Conservation (phyloP, 2,329 filamentous ascomycete species). For the Trichoderma sp. region DNA sequence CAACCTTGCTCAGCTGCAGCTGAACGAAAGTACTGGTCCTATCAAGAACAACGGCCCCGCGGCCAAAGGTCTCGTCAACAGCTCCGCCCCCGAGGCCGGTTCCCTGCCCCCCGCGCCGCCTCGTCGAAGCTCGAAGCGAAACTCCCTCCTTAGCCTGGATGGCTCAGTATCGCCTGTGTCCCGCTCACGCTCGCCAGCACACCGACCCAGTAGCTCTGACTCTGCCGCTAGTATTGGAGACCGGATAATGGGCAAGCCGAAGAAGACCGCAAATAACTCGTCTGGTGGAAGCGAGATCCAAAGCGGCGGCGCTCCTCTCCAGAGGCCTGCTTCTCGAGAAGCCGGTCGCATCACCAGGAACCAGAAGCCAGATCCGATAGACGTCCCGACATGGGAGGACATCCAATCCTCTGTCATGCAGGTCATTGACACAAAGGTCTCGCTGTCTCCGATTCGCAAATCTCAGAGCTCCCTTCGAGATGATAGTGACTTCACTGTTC, state of each 20-base stretch:
- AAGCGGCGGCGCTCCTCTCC: slow-evolving; percentile 19
- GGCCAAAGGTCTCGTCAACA: neutral
- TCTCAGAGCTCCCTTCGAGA: slow-evolving; percentile 24
- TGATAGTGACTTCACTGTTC: slow-evolving; percentile 29
- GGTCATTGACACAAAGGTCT: slow-evolving; percentile 30
- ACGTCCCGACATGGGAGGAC: slow-evolving; percentile 31
- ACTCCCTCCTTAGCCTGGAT: slow-evolving; percentile 30
- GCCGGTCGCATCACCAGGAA: neutral
- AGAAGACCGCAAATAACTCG: neutral
- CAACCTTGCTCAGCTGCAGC: neutral
- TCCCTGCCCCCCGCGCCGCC: slow-evolving; percentile 37
- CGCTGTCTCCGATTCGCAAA: slow-evolving; percentile 28
- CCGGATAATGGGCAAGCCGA: neutral
- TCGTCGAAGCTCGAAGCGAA: slow-evolving; percentile 36
- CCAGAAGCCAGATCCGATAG: slow-evolving; percentile 19
- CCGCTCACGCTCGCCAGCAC: slow-evolving; percentile 20
- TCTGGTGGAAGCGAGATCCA: neutral
- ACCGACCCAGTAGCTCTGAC: slow-evolving; percentile 20
- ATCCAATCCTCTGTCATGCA: slow-evolving; percentile 32
- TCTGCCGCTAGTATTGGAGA: slow-evolving; percentile 5
- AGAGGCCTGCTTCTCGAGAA: slow-evolving; percentile 4
- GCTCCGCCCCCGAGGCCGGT: slow-evolving; percentile 18
- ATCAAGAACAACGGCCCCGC: neutral
- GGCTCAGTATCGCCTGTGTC: slow-evolving; percentile 21
- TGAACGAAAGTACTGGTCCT: neutral